These are phyloP conservation scores for Fusarium sarcochroum DNA, from an alignment of 2,329 filamentous ascomycete genomes.

Conservation along the genomic window DNA sequence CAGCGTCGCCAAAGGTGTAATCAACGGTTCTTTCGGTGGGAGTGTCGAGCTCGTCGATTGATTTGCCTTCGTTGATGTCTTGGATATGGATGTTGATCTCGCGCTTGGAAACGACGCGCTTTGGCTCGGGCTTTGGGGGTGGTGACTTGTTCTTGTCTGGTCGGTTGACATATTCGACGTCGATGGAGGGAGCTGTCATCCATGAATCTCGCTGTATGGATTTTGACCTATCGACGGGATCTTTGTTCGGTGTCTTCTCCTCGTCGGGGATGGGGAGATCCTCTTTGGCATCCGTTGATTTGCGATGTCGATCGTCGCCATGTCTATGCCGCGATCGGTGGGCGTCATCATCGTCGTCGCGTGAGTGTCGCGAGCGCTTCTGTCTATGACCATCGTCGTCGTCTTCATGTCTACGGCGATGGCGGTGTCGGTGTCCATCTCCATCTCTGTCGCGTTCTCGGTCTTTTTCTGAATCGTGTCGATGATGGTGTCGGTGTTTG, in stretches of 20 bases:
- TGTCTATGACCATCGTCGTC: conserved; percentile 52
- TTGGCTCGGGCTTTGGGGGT: conserved; percentile 70
- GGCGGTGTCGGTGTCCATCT: conserved; percentile 41
- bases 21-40: conserved; percentile 71
- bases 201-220: conserved; percentile 82
- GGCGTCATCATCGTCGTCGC: conserved; percentile 60
- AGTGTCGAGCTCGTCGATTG: conserved; percentile 45
- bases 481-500: conserved; percentile 63
- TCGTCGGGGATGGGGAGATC: conserved; percentile 67
- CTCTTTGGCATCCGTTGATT: conserved; percentile 63
- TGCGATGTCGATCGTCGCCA: conserved; percentile 51
- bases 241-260: conserved; percentile 55
- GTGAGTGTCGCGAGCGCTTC: conserved; percentile 48
- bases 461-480: conserved; percentile 55
- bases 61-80: conserved; percentile 69
- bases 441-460: conserved; percentile 40
- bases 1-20: conserved; percentile 90
- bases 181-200: conserved; percentile 91
- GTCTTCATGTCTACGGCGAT: conserved; percentile 47
- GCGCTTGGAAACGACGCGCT: conserved; percentile 80
- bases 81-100: conserved; percentile 82
- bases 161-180: conserved; percentile 85
- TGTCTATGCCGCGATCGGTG: conserved; percentile 58
- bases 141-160: conserved; percentile 68
- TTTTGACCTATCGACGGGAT: conserved; percentile 46